A percentile compares a stretch with the other conserved stretches of the same genome.
Evolutionary conservation across 139 green algal species (phyloP).

Genomic region (Chlamydomonas applanata): DNA sequence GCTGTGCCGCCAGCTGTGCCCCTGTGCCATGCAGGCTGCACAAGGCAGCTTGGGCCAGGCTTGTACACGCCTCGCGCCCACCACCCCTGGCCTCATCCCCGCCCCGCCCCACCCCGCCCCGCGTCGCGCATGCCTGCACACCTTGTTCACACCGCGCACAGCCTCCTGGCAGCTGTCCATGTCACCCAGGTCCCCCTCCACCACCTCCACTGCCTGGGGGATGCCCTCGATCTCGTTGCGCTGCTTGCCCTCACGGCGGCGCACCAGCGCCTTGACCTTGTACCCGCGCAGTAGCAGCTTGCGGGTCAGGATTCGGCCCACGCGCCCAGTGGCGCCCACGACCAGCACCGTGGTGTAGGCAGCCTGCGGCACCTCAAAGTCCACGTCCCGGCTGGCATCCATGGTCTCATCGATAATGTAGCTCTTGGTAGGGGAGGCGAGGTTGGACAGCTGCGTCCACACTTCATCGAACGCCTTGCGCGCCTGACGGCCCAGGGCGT

Average conservation of each 20-base stretch:
- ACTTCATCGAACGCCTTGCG: constrained; percentile 82
- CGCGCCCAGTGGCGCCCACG: constrained; percentile 85
- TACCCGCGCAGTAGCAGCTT: constrained; percentile 98
- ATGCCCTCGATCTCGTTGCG: constrained; percentile 44
- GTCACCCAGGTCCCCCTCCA: constrained; percentile 87
- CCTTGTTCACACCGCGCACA: constrained; percentile 87
- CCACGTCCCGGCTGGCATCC: constrained; percentile 28
- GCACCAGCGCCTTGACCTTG: constrained; percentile 80
- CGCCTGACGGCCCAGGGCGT: constrained; percentile 71
- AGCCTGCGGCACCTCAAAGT: constrained; percentile 73
- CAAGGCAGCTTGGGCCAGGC: too few species aligned
- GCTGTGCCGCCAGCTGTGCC: background rate
- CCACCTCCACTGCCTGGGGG: constrained; percentile 74
- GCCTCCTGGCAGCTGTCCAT: constrained; percentile 67
- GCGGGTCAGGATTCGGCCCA: constrained; percentile 87
- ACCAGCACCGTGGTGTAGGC: constrained; percentile 91
- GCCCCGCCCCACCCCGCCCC: background rate
- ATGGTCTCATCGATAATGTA: constrained; percentile 32
- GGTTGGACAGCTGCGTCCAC: constrained; percentile 66
- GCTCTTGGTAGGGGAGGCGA: constrained; percentile 33
- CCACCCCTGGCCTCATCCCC: background rate
- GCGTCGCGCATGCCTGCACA: too few species aligned
- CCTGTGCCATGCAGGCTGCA: too few species aligned
- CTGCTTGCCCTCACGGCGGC: constrained; percentile 55
- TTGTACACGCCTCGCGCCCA: background rate